Percentiles rank a stretch among this genome's conserved stretches.
These are phyloP conservation scores for Cordyceps pruinosa DNA, from an alignment of 2,329 filamentous ascomycete genomes.

Conservation along the genomic window DNA sequence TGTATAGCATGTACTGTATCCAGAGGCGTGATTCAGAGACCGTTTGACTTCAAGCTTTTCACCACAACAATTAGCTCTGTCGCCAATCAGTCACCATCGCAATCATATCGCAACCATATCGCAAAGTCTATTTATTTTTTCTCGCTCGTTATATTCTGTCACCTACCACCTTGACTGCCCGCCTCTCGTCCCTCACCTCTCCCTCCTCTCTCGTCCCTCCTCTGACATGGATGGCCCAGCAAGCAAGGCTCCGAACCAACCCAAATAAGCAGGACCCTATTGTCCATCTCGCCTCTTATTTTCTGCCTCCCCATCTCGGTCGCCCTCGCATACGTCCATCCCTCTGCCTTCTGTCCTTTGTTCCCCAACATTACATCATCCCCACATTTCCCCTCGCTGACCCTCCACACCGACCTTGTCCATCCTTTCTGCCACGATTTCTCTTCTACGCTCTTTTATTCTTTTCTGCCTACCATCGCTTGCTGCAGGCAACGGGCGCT, in stretches of 20 bases:
- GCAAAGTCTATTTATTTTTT: background rate
- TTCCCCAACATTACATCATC: background rate
- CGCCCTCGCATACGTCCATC: too few species aligned
- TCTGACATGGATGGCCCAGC: too few species aligned
- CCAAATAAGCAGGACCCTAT: constrained; percentile 3
- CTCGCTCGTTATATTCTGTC: background rate
- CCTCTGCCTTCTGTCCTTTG: background rate
- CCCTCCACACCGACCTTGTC: background rate
- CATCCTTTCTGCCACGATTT: background rate
- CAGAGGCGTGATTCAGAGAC: background rate
- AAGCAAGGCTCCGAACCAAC: background rate
- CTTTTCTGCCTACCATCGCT: background rate
- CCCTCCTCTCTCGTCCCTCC: background rate
- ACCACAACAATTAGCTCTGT: too few species aligned
- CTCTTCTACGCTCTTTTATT: background rate
- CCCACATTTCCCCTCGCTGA: background rate
- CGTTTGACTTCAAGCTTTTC: background rate
- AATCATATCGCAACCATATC: background rate
- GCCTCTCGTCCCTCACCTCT: background rate
- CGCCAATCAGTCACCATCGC: background rate
- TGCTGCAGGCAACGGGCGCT: too few species aligned
- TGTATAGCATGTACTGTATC: background rate
- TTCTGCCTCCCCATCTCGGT: too few species aligned
- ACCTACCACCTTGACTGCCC: too few species aligned
- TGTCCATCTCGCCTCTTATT: background rate